A percentile compares a stretch with the other conserved stretches of the same genome.
phyloP scores from a whole-genome alignment of 2,329 filamentous ascomycete species.

The Penicillium sp. region DNA sequence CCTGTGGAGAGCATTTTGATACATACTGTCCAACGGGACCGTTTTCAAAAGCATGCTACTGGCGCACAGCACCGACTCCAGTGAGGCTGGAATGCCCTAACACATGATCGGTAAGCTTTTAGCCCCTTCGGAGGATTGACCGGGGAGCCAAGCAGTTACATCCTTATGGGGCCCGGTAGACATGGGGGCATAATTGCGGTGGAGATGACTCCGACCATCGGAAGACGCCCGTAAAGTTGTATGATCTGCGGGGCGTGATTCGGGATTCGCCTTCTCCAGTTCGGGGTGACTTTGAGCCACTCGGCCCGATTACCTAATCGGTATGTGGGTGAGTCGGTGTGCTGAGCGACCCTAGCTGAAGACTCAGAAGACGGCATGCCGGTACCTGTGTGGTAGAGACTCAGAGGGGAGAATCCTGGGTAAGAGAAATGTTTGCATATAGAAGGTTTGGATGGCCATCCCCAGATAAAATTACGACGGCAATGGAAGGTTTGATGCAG shows the following conservation, averaged over 20 bases:
- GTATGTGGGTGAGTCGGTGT: not conserved
- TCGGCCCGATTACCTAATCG: conserved; percentile 2
- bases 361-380: not conserved
- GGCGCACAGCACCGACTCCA: not conserved
- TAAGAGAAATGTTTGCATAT: not conserved
- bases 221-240: not conserved
- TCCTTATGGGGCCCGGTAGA: not conserved
- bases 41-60: not conserved
- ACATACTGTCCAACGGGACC: not conserved
- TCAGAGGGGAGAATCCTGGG: not conserved
- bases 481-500: not conserved
- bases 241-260: conserved; percentile 3
- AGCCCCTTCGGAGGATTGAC: not conserved
- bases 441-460: not conserved
- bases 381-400: not conserved
- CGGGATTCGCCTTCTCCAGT: not conserved
- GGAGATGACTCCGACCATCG: not conserved
- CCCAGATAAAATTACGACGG: not conserved
- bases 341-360: no score
- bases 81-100: not conserved
- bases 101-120: not conserved
- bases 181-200: not conserved
- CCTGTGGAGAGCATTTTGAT: conserved; percentile 2
- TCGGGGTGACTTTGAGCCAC: not conserved
- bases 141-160: not conserved